A percentile compares a stretch with the other conserved stretches of the same genome.
These are phyloP conservation scores for Canavalia gladiata DNA, from an alignment of 306 rosid genomes.

Conservation along the genomic window DNA sequence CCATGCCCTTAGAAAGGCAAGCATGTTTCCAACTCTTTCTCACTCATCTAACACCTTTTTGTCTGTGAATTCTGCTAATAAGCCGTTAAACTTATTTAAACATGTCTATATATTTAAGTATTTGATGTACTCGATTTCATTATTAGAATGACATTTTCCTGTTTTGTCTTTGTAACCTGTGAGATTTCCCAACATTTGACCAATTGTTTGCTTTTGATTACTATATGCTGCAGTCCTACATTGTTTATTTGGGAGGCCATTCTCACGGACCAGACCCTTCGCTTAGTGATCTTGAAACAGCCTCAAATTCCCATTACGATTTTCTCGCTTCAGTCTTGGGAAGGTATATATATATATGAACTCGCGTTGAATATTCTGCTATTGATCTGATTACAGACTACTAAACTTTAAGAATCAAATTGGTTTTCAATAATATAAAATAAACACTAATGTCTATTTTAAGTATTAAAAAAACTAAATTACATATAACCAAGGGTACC, in stretches of 20 bases:
- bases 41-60: background rate
- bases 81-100: too few relatives aligned
- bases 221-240: constrained; percentile 44
- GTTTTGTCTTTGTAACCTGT: too few relatives aligned
- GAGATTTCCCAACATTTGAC: background rate
- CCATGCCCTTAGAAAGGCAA: constrained; percentile 49
- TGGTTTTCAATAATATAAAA: too few relatives aligned
- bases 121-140: too few relatives aligned
- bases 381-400: too few relatives aligned
- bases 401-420: too few relatives aligned
- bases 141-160: too few relatives aligned
- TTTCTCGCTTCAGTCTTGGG: constrained; percentile 54
- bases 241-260: constrained; percentile 58
- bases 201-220: background rate
- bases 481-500: too few relatives aligned
- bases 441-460: too few relatives aligned
- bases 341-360: constrained; percentile 36
- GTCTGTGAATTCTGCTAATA: too few relatives aligned
- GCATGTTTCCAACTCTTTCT: constrained; percentile 9
- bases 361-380: background rate
- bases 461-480: too few relatives aligned
- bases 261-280: constrained; percentile 57
- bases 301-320: constrained; percentile 52
- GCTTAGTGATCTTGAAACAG: constrained; percentile 39
- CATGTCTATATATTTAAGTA: too few relatives aligned